Conservation (phyloP, 768 basidiomycete genomes). For the Russula foetens region DNA sequence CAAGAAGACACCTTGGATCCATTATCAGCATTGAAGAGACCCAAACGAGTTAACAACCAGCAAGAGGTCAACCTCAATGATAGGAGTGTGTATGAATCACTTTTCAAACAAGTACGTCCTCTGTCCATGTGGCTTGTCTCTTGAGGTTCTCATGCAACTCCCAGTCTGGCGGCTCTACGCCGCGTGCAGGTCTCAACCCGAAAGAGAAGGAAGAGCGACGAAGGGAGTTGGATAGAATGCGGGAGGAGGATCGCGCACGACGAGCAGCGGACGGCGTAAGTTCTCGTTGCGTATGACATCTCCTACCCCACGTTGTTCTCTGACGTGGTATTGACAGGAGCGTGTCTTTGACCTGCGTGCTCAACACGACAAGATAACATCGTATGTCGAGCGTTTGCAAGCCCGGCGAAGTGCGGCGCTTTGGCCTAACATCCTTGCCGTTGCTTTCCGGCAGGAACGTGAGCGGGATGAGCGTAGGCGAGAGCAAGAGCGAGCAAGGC, state of each 20-base stretch:
- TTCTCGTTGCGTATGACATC: not conserved
- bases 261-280: slow-evolving; percentile 21
- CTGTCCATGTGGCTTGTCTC: not conserved
- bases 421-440: slow-evolving; percentile 21
- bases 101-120: slow-evolving; percentile 22
- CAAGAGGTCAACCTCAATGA: slow-evolving; percentile 22
- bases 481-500: slow-evolving; percentile 11
- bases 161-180: slow-evolving; percentile 18
- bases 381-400: slow-evolving; percentile 21
- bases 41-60: slow-evolving; percentile 13
- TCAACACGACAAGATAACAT: slow-evolving; percentile 23
- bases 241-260: slow-evolving; percentile 24
- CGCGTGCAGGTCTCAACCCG: slow-evolving; percentile 21
- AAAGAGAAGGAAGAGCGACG: slow-evolving; percentile 25
- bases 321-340: slow-evolving; percentile 12
- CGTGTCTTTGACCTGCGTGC: slow-evolving; percentile 23
- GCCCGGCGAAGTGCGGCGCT: slow-evolving; percentile 17
- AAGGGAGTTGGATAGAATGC: slow-evolving; percentile 24
- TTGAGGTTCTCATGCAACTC: not conserved
- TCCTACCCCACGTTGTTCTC: not conserved
- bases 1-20: slow-evolving; percentile 8
- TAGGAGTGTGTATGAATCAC: slow-evolving; percentile 19
- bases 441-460: slow-evolving; percentile 19
- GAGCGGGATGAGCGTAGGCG: slow-evolving; percentile 16
- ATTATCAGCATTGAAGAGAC: slow-evolving; percentile 15